phyloP scores from a whole-genome alignment of 805 yeast genomes.

The Vanderwaltozyma polyspora region DNA sequence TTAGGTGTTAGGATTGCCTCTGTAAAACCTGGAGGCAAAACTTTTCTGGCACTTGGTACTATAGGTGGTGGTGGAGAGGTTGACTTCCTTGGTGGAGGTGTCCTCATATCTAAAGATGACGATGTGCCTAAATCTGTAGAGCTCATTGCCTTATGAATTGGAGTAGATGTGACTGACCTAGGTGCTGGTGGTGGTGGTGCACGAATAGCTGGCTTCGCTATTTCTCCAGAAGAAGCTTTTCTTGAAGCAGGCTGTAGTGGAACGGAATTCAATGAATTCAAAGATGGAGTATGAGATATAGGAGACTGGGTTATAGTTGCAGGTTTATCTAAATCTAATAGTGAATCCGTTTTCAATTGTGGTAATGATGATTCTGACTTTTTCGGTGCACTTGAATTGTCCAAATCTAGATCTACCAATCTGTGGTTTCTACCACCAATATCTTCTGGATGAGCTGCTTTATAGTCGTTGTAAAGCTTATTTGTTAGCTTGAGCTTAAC shows the following conservation, averaged over 20 bases:
- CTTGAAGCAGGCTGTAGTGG: neutral
- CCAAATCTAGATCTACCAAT: conserved; percentile 1
- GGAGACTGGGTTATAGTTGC: conserved; percentile 1
- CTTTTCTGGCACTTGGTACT: conserved; percentile 24
- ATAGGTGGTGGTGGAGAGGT: conserved; percentile 18
- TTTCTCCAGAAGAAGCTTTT: neutral
- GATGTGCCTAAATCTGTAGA: too few species aligned
- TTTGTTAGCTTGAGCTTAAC: conserved; percentile 43
- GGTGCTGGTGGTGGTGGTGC: conserved; percentile 17
- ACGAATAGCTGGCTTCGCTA: conserved; percentile 6
- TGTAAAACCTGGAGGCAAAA: conserved; percentile 30
- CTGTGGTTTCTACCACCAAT: neutral
- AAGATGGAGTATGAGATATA: neutral
- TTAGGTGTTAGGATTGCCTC: conserved; percentile 27
- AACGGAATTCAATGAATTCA: conserved; percentile 1
- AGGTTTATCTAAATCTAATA: conserved; percentile 7
- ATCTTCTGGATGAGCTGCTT: conserved; percentile 28
- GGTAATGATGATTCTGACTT: neutral
- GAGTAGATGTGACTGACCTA: conserved; percentile 4
- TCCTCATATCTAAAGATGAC: too few species aligned
- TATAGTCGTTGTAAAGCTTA: conserved; percentile 49
- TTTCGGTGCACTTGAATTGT: conserved; percentile 1
- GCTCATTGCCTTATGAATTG: neutral
- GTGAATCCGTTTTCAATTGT: neutral
- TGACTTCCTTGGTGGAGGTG: neutral